Evolutionary conservation across 139 green algal species (phyloP), one percentile per base, ranked within the genome.

Genomic region (Marvania coccoides): DNA sequence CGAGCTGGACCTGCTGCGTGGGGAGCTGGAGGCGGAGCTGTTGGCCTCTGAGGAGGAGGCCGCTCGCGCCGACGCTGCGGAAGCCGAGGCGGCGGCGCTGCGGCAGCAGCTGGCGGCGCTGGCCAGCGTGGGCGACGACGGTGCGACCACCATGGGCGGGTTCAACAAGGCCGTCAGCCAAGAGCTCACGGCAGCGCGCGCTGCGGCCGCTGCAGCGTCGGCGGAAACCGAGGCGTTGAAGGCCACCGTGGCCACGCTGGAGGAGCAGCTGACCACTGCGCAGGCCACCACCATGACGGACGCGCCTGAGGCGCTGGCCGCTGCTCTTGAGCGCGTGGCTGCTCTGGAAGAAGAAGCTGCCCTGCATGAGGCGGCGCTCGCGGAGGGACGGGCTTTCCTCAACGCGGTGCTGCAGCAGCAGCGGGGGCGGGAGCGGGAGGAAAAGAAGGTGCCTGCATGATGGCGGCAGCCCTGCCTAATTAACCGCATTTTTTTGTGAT

Each of bases 1-100:
- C 12, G 71, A 78, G 36, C 42, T 78, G 19, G 71, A 73, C 33
- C 63, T 73, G 23, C 15, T 73, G 34, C 63, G 56, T 55, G n/a
- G 36, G 24, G 63, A 77, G 63, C 45, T 77, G 42, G 55, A 53
- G 19, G 47, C 48, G 38, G 39, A 73, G 61, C 38, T 70, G 48
- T n/a, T 61, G 30, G 47, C 33, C 23, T 30, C 29, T 5, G 53
- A 64, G 26, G 14, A 42, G 46, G 26, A 26, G 29, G 8, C 15
- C 29, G 63, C 24, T 15, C 37, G 61, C 12, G 62, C 70, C 0
- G 36, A 63, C 5, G 61, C 35, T 2, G 69, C 69, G 3, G 67
- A 70, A 26, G 13, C 14, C 7, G 59, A 75, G 58, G 58, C 40
- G 0, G 36, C 13, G 10, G 12, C 15, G 28, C 58, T 70, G n/a